These are phyloP conservation scores for Setaria italica DNA, from an alignment of 202 grass and related monocot species.

Conservation along the genomic window DNA sequence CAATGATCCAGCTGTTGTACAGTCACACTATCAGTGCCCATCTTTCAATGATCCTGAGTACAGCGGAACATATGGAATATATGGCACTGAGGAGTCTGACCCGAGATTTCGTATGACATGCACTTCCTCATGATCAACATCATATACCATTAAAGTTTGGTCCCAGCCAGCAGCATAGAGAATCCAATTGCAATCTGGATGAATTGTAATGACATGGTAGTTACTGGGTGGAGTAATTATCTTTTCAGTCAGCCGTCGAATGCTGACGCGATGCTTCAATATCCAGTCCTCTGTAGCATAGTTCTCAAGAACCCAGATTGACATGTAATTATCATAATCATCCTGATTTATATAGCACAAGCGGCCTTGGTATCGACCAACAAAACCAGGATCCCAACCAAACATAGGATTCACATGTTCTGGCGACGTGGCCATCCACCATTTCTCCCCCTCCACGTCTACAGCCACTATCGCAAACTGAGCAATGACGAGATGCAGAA, in stretches of 20 bases:
- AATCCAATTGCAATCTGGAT: conserved; percentile 29
- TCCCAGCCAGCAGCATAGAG: background rate
- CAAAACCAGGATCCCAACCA: background rate
- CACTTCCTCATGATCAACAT: conserved; percentile 18
- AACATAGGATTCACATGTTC: background rate
- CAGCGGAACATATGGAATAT: conserved; percentile 19
- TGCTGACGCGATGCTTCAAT: conserved; percentile 1
- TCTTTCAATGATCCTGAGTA: background rate
- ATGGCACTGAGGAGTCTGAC: background rate
- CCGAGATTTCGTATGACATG: background rate
- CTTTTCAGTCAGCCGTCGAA: background rate
- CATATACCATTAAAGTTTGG: background rate
- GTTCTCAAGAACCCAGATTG: conserved; percentile 3
- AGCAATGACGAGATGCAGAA: background rate
- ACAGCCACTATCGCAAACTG: background rate
- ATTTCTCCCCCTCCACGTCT: background rate
- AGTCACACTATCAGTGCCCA: background rate
- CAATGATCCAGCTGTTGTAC: background rate
- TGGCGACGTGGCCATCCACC: background rate
- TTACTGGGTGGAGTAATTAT: background rate
- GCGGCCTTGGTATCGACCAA: background rate
- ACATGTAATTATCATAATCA: background rate
- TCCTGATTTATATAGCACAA: background rate
- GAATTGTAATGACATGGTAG: background rate
- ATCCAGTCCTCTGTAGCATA: background rate